Base-by-base conservation (phyloP, 1,284 basidiomycete species). In the Malassezia caprae region DNA sequence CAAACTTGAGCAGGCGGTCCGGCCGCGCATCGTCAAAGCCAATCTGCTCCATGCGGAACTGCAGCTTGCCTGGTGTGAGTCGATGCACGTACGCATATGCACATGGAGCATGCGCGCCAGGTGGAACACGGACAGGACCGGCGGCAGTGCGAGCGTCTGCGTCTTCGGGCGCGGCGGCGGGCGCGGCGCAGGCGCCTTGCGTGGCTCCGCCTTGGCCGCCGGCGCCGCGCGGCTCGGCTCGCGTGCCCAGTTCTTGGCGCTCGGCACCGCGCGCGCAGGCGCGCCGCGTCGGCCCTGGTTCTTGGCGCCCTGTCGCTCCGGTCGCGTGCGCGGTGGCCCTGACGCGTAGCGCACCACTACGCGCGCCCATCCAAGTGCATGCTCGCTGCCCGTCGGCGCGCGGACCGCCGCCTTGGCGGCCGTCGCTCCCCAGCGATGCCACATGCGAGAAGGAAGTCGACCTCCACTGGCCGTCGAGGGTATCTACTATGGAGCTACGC, bases 1-100 rank as follows among this genome's bases (percentile, higher is more conserved):
- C 60, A 34, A 68, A 69, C 21, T 64, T 57, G 43, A 74, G 63
- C 40, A 72, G 63, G 13, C 62, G 48, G 45, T 74, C 72, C 0
- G 70, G 64, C 10, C 72, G 62, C 0, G 56, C 59, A 27, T 74
- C 72, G 5, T 53, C 49, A 41, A 68, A 56, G 12, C 68, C 70
- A 19, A 63, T 53, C 2, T 63, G 26, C 11, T 55, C 54, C 70
- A 74, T 74, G n/a, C 54, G 58, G 26, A 45, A 42, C 39, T 74
- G 70, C 1, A 74, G 56, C 7, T 48, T 47, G 26, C 47, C 56
- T 58, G 39, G 21, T 19, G 31, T 56, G 37, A 47, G 30, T 8
- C 5, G 26, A 39, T 4, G 13, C 5, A 34, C 45, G 42, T 42
- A 24, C 60, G 52, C 40, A 71, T 60, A 46, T 65, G 64, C 30